These are phyloP conservation scores for Candida tammaniensis DNA, from an alignment of 805 yeast genomes.

Conservation along the genomic window DNA sequence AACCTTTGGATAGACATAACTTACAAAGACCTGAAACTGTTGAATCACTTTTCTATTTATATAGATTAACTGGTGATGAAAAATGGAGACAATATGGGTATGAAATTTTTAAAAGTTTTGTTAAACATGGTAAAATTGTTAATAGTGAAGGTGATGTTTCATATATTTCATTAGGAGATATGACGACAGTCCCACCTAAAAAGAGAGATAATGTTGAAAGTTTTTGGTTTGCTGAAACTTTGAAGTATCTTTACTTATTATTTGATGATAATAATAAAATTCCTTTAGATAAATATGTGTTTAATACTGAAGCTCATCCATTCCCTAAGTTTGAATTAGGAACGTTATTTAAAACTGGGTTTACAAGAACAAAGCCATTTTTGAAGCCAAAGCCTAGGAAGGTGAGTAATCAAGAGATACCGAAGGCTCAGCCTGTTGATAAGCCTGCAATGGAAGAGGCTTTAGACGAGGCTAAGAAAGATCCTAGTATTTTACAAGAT, in stretches of 20 bases:
- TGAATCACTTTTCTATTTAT: slow-evolving; percentile 78
- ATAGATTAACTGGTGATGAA: slow-evolving; percentile 74
- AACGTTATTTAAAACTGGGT: slow-evolving; percentile 57
- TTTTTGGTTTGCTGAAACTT: slow-evolving; percentile 91
- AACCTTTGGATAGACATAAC: slow-evolving; percentile 74
- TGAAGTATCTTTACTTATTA: slow-evolving; percentile 77
- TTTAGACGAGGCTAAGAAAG: slow-evolving; percentile 31
- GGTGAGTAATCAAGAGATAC: slow-evolving; percentile 21
- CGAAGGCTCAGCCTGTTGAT: slow-evolving; percentile 42
- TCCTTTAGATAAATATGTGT: slow-evolving; percentile 68
- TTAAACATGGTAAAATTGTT: slow-evolving; percentile 51
- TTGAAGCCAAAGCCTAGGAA: slow-evolving; percentile 14
- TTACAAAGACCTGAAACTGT: slow-evolving; percentile 93
- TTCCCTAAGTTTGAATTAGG: slow-evolving; percentile 67
- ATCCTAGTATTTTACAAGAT: slow-evolving; percentile 30
- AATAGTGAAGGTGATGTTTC: slow-evolving; percentile 41
- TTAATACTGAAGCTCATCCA: slow-evolving; percentile 93
- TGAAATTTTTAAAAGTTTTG: slow-evolving; percentile 74
- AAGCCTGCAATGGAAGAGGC: slow-evolving; percentile 35
- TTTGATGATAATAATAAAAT: slow-evolving; percentile 66
- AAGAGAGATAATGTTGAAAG: slow-evolving; percentile 77
- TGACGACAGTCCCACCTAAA: slow-evolving; percentile 53
- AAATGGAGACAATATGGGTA: slow-evolving; percentile 88
- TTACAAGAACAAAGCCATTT: slow-evolving; percentile 38
- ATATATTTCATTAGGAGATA: slow-evolving; percentile 67